Evolutionary conservation across 2,329 filamentous ascomycete genomes (phyloP), one percentile per base, ranked within the genome.

Genomic region (Aspergillus texensis): DNA sequence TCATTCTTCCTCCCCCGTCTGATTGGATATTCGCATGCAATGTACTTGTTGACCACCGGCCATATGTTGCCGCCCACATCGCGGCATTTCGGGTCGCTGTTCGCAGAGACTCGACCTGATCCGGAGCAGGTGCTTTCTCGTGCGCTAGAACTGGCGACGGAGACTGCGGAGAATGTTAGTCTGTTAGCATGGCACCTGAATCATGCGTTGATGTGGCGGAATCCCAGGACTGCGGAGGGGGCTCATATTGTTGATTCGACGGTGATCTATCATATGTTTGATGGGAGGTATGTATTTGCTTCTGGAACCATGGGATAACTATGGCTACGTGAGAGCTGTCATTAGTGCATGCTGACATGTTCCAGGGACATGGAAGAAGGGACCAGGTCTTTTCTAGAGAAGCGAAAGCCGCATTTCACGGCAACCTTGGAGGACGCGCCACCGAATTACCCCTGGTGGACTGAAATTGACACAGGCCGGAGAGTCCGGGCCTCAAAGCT

Each of bases 1-100:
- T 88, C 86, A 11, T 93, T 85, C 76, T 93, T 91, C 80, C 81
- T 93, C 46, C 90, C 91, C 2, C 84, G 88, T 0, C 80, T 93
- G 34, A 83, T 92, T 63, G 90, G 91, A 2, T 65, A 71, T 58
- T 72, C 71, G 4, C 69, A 70, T 6, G 70, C 72, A 16, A 71
- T 66, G 61, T 73, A 73, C 36, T 68, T 74, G 19, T 57, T 86
- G 43, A 91, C 90, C 5, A 92, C 89, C 0, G 91, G 90, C 1
- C 78, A 79, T 5, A 87, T 87, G 0, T 90, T 82, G 78, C 34
- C 74, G 71, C 70, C 77, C 62, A 57, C 79, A 88, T 56, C 83
- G 88, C 60, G 67, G 52, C 70, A 73, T 41, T 73, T 82, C 81
- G 56, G 85, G 81, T 67, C 69, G 11, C 78, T 93, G 12, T 93